Percentiles rank a stretch among this genome's conserved stretches.
Evolutionary conservation across 2,329 filamentous ascomycete species (phyloP).

Genomic region (Colletotrichum spaethianum): DNA sequence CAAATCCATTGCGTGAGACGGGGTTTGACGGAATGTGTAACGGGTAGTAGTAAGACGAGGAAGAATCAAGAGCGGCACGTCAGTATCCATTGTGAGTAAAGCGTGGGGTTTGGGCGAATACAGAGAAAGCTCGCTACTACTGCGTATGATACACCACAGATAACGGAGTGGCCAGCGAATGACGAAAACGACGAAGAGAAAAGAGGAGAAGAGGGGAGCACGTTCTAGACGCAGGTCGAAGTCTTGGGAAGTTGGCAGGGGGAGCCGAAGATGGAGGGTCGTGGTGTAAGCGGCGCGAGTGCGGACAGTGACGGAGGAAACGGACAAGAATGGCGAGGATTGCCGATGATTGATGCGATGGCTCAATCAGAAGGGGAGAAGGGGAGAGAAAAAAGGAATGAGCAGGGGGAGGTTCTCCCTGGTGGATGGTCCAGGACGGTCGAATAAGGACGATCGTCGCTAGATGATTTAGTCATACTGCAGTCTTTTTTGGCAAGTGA

Average conservation of each 20-base stretch:
- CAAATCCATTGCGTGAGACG: conserved; percentile 23
- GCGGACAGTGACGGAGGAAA: conserved; percentile 10
- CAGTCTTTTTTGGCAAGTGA: not conserved
- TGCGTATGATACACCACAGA: not conserved
- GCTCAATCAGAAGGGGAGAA: conserved; percentile 11
- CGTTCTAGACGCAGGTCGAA: conserved; percentile 36
- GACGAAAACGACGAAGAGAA: not conserved
- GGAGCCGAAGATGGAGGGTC: not conserved
- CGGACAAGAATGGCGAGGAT: conserved; percentile 7
- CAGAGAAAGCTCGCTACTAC: not conserved
- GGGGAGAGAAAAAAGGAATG: not conserved
- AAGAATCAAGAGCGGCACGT: conserved; percentile 7
- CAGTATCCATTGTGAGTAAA: not conserved
- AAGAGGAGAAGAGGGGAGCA: not conserved
- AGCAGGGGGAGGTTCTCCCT: not conserved
- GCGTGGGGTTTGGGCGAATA: not conserved
- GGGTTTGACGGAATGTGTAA: conserved; percentile 19
- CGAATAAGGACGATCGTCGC: conserved; percentile 12
- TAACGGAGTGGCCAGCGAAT: conserved; percentile 27
- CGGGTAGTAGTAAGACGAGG: conserved; percentile 4
- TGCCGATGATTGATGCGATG: conserved; percentile 30
- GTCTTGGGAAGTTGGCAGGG: conserved; percentile 23
- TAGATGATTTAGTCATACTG: conserved; percentile 21
- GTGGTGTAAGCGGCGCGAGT: conserved; percentile 10
- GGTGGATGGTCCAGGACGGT: not conserved